phyloP scores from a whole-genome alignment of 768 basidiomycete genomes.

The Lentinula detonsa region DNA sequence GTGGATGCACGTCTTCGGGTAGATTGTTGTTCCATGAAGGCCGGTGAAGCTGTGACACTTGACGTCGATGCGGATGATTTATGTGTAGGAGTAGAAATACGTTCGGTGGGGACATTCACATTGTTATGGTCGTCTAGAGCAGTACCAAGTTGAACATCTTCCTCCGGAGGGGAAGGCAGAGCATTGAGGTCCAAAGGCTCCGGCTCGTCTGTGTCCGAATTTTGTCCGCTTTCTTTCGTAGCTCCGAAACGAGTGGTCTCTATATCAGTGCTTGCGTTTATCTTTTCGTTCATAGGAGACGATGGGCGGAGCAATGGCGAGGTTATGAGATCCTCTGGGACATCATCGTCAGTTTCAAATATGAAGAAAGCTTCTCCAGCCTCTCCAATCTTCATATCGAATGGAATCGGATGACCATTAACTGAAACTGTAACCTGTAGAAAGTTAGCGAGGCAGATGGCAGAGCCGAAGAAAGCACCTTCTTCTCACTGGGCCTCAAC shows the following conservation, averaged over 20 bases:
- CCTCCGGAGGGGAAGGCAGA: conserved; percentile 16
- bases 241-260: conserved; percentile 36
- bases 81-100: neutral
- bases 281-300: conserved; percentile 20
- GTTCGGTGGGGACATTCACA: neutral
- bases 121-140: neutral
- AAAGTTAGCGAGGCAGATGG: neutral
- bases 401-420: conserved; percentile 83
- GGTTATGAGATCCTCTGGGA: conserved; percentile 90
- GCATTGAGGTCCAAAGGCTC: conserved; percentile 86
- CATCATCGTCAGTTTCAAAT: conserved; percentile 92
- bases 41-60: neutral
- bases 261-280: conserved; percentile 19
- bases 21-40: conserved; percentile 14
- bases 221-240: conserved; percentile 20
- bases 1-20: conserved; percentile 17
- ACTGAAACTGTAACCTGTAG: conserved; percentile 80
- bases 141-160: neutral
- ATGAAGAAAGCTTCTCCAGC: conserved; percentile 99
- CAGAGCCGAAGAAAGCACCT: conserved; percentile 35
- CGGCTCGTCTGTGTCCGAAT: conserved; percentile 42
- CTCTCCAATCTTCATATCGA: conserved; percentile 97
- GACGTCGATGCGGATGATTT: neutral
- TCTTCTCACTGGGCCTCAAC: conserved; percentile 88
- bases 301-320: conserved; percentile 82